Base-by-base conservation (phyloP, 805 yeast species). In the Metschnikowia lunata region DNA sequence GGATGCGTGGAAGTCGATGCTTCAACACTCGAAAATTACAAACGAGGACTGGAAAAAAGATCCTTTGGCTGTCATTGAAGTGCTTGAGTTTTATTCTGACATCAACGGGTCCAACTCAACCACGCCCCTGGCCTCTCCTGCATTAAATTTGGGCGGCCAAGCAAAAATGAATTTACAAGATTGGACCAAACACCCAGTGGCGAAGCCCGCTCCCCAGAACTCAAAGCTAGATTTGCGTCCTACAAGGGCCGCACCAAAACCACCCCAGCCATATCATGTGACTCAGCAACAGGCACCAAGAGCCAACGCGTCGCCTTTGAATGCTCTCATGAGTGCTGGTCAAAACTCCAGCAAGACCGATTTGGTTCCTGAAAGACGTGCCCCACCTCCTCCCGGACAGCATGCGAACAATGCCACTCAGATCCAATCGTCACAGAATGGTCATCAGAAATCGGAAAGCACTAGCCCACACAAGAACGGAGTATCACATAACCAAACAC, bases 61-160 rank as follows among this genome's bases (percentile, higher is more conserved):
- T 50, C 85, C 85, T 0, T 78, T 76, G 14, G 85, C 84, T 0
- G 83, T 79, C 26, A 77, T 79, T 43, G 82, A 78, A 54, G 83
- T 78, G 2, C 67, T 79, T 52, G 80, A 78, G 51, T 78, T 79
- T 42, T 78, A 79, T 53, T 64, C 72, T 14, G 76, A 73, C 46
- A 68, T 67, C 42, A 64, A 72, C 57, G 74, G 75, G 38, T 72
- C 74, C 7, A 67, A 60, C 31, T 53, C 67, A 11, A 57, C 63
- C 13, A 66, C 65, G 26, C 67, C 64, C 38, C 57, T 56, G 31
- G 55, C 54, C 30, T 60, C 66, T 13, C 59, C 59, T 1, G 58
- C 57, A 13, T 48, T 54, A 62, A 42, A 48, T 46, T 34, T 38
- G 32, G 43, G 45, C 30, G 34, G 45, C 11, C 46, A 50, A 33